A percentile compares a stretch with the other conserved stretches of the same genome.
Conservation (phyloP, 2,329 filamentous ascomycete species). For the Pseudophaeomoniella oleicola region DNA sequence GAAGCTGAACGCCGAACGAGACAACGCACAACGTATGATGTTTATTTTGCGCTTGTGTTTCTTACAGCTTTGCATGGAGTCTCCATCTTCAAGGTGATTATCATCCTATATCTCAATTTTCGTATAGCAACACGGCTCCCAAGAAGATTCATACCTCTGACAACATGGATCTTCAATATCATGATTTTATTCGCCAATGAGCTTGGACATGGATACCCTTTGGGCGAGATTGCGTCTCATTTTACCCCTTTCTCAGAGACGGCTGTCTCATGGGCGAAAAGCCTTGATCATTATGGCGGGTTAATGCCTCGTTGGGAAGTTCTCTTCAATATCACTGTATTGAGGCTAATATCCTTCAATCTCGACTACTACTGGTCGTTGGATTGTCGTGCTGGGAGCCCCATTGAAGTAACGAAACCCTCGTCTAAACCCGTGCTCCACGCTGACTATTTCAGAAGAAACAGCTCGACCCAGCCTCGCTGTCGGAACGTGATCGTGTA, state of each 20-base stretch:
- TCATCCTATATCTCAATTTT: constrained; percentile 72
- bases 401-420: constrained; percentile 60
- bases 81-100: constrained; percentile 66
- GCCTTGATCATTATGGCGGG: constrained; percentile 66
- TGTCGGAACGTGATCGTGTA: constrained; percentile 82
- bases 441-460: constrained; percentile 64
- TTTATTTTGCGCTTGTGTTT: constrained; percentile 65
- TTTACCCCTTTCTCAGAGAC: constrained; percentile 28
- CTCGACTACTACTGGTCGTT: constrained; percentile 91
- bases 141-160: constrained; percentile 52
- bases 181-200: constrained; percentile 81
- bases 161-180: constrained; percentile 86
- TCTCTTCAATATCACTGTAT: constrained; percentile 90
- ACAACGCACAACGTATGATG: constrained; percentile 69
- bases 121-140: constrained; percentile 60
- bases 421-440: not conserved
- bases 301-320: constrained; percentile 88
- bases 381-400: constrained; percentile 46
- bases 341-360: constrained; percentile 92
- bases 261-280: constrained; percentile 48
- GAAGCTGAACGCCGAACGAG: constrained; percentile 36
- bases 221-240: constrained; percentile 45
- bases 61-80: constrained; percentile 69
- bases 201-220: constrained; percentile 61
- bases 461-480: constrained; percentile 71